Conservation (phyloP, 441 rosid species). For the Aquilaria agallochum region DNA sequence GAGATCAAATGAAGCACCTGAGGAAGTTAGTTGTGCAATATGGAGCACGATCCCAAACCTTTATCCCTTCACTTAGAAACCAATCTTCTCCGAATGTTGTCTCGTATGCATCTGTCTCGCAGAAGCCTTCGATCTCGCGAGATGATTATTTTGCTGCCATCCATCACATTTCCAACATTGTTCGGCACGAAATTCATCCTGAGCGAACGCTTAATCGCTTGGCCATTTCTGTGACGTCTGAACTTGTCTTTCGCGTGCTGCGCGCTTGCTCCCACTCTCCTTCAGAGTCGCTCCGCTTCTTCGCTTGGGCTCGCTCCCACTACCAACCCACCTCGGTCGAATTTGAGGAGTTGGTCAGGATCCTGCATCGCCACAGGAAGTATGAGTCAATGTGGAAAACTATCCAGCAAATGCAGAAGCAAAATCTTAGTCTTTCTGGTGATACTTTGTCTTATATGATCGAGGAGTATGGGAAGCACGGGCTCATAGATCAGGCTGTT, state of each 20-base stretch:
- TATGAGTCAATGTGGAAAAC: slow-evolving; percentile 84
- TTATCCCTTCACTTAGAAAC: not conserved
- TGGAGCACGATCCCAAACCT: not conserved
- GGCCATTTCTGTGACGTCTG: slow-evolving; percentile 51
- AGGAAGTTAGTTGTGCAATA: slow-evolving; percentile 1
- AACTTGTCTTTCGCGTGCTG: slow-evolving; percentile 80
- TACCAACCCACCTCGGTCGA: slow-evolving; percentile 75
- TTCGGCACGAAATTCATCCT: slow-evolving; percentile 77
- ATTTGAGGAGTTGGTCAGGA: slow-evolving; percentile 65
- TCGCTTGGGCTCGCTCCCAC: slow-evolving; percentile 72
- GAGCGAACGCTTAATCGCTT: slow-evolving; percentile 73
- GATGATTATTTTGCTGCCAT: slow-evolving; percentile 79
- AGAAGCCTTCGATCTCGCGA: slow-evolving; percentile 18
- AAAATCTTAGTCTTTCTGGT: slow-evolving; percentile 40
- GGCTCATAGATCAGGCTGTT: slow-evolving; percentile 73
- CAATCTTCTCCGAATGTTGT: not conserved
- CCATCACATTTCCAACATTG: slow-evolving; percentile 75
- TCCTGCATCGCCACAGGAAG: slow-evolving; percentile 46
- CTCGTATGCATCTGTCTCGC: slow-evolving; percentile 7
- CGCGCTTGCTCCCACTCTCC: slow-evolving; percentile 69
- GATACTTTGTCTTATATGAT: slow-evolving; percentile 67
- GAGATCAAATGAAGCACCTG: slow-evolving; percentile 1
- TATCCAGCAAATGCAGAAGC: slow-evolving; percentile 56
- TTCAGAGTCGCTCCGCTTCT: slow-evolving; percentile 74
- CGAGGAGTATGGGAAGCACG: slow-evolving; percentile 70